Percentiles rank a stretch among this genome's conserved stretches.
Evolutionary conservation across 441 rosid genomes (phyloP).

Genomic region (Rhodomyrtus psidioides): DNA sequence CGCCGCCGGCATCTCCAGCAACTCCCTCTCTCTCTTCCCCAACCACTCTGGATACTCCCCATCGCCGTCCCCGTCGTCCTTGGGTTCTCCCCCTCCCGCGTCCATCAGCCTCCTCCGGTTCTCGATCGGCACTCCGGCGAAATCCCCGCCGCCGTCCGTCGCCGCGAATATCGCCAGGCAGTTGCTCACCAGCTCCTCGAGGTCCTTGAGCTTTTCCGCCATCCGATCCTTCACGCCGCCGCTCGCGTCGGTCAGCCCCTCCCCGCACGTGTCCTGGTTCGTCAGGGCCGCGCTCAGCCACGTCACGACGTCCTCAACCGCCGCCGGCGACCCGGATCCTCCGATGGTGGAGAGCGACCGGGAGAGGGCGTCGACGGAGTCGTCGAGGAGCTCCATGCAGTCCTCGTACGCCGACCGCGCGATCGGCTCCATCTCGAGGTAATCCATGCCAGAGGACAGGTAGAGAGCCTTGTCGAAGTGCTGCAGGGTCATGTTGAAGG

Average conservation of each 20-base stretch:
- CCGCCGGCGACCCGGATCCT: not conserved
- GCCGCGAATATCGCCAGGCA: conserved; percentile 67
- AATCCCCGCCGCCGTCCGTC: conserved; percentile 28
- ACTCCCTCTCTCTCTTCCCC: conserved; percentile 49
- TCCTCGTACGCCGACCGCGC: conserved; percentile 75
- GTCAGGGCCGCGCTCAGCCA: conserved; percentile 94
- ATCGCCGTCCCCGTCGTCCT: not conserved
- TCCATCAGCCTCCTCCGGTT: conserved; percentile 36
- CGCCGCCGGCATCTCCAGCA: conserved; percentile 44
- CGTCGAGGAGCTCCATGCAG: conserved; percentile 85
- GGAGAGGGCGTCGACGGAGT: conserved; percentile 64
- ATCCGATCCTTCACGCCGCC: conserved; percentile 65
- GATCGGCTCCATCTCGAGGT: conserved; percentile 44
- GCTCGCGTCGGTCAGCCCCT: conserved; percentile 50
- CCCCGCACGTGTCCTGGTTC: conserved; percentile 85
- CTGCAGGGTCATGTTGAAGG: conserved; percentile 82
- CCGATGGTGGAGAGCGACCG: conserved; percentile 49
- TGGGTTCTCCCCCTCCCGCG: conserved; percentile 12
- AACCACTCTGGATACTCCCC: conserved; percentile 57
- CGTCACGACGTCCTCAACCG: conserved; percentile 51
- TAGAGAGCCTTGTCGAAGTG: conserved; percentile 74
- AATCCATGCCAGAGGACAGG: conserved; percentile 34
- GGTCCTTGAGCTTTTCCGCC: conserved; percentile 38
- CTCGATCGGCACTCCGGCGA: conserved; percentile 77
- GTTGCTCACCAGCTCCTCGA: conserved; percentile 83